A percentile compares a stretch with the other conserved stretches of the same genome.
Conservation (phyloP, 108 stramenopile genomes). For the Pseudonitzschia pungens region DNA sequence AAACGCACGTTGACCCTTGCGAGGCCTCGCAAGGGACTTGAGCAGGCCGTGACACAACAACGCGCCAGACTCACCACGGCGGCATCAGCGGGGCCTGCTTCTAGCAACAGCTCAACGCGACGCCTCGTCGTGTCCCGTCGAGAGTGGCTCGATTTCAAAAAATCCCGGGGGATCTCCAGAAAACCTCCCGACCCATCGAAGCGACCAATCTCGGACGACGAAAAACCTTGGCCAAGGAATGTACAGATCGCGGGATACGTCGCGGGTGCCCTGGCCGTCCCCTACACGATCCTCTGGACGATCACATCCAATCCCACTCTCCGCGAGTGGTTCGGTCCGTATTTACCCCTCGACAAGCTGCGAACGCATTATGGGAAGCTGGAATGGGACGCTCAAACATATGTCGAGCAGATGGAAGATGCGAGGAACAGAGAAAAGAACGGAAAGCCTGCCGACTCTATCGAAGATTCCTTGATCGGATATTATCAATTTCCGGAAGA, state of each 20-base stretch:
- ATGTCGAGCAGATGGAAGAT: constrained; percentile 10
- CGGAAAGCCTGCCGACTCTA: background rate
- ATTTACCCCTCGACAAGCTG: constrained; percentile 24
- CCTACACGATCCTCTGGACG: constrained; percentile 34
- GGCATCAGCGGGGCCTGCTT: background rate
- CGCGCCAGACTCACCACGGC: background rate
- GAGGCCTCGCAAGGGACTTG: background rate
- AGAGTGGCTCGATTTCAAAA: constrained; percentile 29
- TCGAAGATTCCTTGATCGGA: background rate
- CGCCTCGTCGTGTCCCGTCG: constrained; percentile 29
- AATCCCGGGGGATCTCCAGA: constrained; percentile 2
- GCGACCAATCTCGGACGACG: constrained; percentile 14
- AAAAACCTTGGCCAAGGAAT: constrained; percentile 41
- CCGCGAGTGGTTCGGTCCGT: constrained; percentile 27
- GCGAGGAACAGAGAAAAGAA: background rate
- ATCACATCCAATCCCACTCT: constrained; percentile 30
- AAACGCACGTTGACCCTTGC: background rate
- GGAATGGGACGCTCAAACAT: constrained; percentile 34
- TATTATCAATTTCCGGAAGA: constrained; percentile 36
- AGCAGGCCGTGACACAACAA: background rate
- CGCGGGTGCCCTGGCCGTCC: constrained; percentile 21
- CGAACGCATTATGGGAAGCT: constrained; percentile 34
- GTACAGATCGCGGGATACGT: constrained; percentile 35
- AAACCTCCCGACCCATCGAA: constrained; percentile 15
- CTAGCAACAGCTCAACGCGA: background rate